Base-by-base conservation (phyloP, 768 basidiomycete species). In the Pisolithus orientalis region DNA sequence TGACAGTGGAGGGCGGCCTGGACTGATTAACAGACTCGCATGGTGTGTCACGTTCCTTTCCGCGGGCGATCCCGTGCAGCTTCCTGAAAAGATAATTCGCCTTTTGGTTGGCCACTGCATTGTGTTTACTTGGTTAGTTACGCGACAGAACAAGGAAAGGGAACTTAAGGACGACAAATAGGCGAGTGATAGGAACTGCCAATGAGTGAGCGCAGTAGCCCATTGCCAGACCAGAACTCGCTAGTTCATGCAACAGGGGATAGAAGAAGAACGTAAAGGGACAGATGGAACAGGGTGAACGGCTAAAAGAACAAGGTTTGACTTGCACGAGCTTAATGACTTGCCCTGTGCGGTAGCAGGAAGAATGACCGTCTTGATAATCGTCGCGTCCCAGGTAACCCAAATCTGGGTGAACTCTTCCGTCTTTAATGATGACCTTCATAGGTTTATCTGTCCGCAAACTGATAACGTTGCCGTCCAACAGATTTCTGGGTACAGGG, bases 271-370 rank as follows among this genome's bases (percentile, higher is more conserved):
- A 51, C 21, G 21, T 21, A 21, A 21, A 21, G 21, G 21, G 21
- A 21, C 29, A 58, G 53, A 55, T 40, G 24, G 55, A 50, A 54
- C 54, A 50, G 27, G 53, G 44, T 17, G 47, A 58, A 44, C 54
- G 58, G 44, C 25, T 1, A 4, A 34, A 24, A 34, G 32, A 47
- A 1, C 21, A 21, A 21, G 21, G 21, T 21, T 21, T 21, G 21
- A 2, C 21, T 21, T 21, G 21, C 21, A 21, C 21, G 21, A 21
- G 21, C 21, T 21, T 2, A 21, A 6, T 4, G 31, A 53, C 65
- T 13, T 6, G 76, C 85, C 87, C 79, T 94, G 91, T 4, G 92
- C 90, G 14, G 91, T 94, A 1, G 92, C 89, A 10, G 92, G 90
- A 8, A 93, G 71, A 39, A 75, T 71, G 24, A 72, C 72, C 40